Conservation (phyloP, 2,329 filamentous ascomycete species). For the Cryphonectria parasitica region DNA sequence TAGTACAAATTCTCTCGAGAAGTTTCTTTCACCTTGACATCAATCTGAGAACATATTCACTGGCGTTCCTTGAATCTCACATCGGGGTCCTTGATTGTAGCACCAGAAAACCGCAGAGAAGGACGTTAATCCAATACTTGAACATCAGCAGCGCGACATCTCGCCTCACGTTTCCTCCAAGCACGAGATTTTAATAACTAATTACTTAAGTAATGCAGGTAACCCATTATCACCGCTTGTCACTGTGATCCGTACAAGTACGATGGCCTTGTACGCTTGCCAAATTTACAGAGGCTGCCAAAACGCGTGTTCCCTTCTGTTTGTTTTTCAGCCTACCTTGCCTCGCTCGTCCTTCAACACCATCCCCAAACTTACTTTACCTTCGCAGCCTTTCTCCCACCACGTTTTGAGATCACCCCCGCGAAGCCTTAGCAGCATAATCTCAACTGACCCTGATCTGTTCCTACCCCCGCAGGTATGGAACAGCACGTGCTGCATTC, state of each 20-base stretch:
- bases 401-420: background rate
- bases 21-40: background rate
- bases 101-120: no score
- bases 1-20: background rate
- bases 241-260: background rate
- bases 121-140: no score
- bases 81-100: no score
- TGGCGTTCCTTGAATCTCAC: no score
- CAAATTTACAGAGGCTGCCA: background rate
- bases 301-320: background rate
- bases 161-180: no score
- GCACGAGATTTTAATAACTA: no score
- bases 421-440: background rate
- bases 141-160: no score
- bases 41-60: no score
- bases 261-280: background rate
- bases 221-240: background rate
- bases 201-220: no score
- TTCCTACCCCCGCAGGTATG: background rate
- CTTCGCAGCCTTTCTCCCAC: background rate
- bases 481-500: background rate
- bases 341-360: background rate
- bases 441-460: background rate
- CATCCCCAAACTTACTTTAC: background rate
- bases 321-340: background rate